Conservation (phyloP, 1,284 basidiomycete species). For the Ustilago bromivora region DNA sequence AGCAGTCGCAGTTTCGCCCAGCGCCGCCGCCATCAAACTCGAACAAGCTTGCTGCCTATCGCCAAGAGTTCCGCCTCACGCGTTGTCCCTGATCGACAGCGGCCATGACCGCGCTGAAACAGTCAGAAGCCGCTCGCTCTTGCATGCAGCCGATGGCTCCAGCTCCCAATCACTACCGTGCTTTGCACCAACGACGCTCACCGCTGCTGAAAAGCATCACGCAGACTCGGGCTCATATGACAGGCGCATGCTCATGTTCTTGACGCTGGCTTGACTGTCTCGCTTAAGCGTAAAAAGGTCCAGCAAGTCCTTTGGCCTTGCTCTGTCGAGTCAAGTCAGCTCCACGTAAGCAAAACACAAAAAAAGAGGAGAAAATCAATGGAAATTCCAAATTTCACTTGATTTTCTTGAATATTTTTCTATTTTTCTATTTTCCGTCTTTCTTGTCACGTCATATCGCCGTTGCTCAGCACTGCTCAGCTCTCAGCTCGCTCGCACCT, state of each 20-base stretch:
- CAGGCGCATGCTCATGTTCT: conserved; percentile 7
- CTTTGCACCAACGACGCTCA: not conserved
- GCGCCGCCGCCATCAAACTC: not conserved
- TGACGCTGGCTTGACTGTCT: conserved; percentile 25
- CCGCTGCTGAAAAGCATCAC: not conserved
- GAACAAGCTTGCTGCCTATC: not conserved
- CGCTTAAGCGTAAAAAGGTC: conserved; percentile 22
- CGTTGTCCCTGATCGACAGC: not conserved
- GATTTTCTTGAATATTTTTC: not conserved
- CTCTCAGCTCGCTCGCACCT: not conserved
- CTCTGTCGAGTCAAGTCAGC: conserved; percentile 1
- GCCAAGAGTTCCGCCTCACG: not conserved
- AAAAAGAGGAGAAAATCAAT: not conserved
- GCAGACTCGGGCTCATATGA: not conserved
- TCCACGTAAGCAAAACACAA: not conserved
- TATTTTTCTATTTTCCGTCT: not conserved
- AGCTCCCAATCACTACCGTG: no score
- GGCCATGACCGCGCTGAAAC: not conserved
- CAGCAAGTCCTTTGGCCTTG: conserved; percentile 7
- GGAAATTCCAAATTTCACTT: conserved; percentile 1
- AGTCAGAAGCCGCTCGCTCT: not conserved
- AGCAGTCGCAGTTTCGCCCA: not conserved
- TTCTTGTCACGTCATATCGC: conserved; percentile 10
- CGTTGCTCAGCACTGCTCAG: not conserved
- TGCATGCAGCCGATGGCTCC: not conserved